These are phyloP conservation scores for Bipolaris victoriae DNA, from an alignment of 2,329 filamentous ascomycete species.

Conservation along the genomic window DNA sequence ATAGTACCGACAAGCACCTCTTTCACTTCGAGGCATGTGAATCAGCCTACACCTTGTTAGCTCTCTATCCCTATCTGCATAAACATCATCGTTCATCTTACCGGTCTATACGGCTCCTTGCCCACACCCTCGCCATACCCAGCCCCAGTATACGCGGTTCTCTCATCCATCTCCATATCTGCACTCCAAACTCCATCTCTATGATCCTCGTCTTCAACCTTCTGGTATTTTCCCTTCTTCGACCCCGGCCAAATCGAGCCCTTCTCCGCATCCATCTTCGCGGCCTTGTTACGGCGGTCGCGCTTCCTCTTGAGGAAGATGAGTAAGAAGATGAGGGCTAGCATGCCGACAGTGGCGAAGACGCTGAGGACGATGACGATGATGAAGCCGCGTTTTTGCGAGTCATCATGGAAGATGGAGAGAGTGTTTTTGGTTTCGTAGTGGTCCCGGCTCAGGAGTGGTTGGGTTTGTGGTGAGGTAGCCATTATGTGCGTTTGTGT, in stretches of 20 bases:
- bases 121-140: constrained; percentile 1
- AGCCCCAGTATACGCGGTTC: background rate
- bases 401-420: constrained; percentile 5
- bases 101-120: background rate
- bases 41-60: background rate
- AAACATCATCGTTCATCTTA: background rate
- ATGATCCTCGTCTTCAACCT: constrained; percentile 7
- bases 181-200: constrained; percentile 11
- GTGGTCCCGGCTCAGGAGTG: no score
- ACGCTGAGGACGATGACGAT: constrained; percentile 10
- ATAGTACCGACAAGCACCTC: background rate
- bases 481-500: no score
- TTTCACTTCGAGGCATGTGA: background rate
- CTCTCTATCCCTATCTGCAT: background rate
- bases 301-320: constrained; percentile 10
- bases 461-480: no score
- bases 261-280: constrained; percentile 7
- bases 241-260: background rate
- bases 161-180: constrained; percentile 9
- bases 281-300: constrained; percentile 2
- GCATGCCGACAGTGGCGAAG: constrained; percentile 10
- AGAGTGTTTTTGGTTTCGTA: background rate
- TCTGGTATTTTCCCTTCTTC: constrained; percentile 5
- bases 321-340: constrained; percentile 7
- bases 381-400: constrained; percentile 8